Conservation (phyloP, 129 eudicot species). For the Flaveria bidentis region DNA sequence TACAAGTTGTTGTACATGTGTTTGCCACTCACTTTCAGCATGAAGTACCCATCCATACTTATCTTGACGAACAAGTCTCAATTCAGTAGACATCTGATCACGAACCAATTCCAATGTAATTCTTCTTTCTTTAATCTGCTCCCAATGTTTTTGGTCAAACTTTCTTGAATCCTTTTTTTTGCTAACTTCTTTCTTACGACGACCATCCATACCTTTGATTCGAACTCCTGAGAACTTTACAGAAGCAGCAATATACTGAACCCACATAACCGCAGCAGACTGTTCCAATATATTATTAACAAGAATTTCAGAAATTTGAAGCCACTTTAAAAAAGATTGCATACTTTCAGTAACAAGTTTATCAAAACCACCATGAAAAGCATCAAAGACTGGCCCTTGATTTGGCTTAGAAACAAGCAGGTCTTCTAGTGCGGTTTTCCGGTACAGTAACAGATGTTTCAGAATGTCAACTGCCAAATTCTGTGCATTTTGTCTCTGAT, state of each 20-base stretch:
- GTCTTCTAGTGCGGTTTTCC: constrained; percentile 81
- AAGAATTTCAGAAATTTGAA: constrained; percentile 57
- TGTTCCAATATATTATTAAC: constrained; percentile 81
- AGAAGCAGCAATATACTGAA: constrained; percentile 76
- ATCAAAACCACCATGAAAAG: constrained; percentile 93
- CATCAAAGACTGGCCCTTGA: constrained; percentile 72
- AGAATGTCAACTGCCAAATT: constrained; percentile 75
- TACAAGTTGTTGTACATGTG: constrained; percentile 88
- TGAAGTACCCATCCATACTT: constrained; percentile 99
- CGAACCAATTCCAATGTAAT: constrained; percentile 78
- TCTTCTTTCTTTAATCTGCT: constrained; percentile 85
- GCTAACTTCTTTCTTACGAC: constrained; percentile 74
- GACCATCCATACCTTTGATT: constrained; percentile 79
- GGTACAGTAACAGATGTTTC: constrained; percentile 82
- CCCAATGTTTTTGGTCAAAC: constrained; percentile 80
- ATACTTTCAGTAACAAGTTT: constrained; percentile 68
- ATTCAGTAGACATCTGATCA: constrained; percentile 80
- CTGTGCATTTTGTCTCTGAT: constrained; percentile 61
- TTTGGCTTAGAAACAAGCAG: constrained; percentile 72
- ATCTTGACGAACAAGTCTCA: constrained; percentile 94
- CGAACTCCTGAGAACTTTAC: constrained; percentile 85
- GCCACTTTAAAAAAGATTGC: constrained; percentile 75
- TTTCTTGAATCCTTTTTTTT: constrained; percentile 67
- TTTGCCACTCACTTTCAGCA: constrained; percentile 99
- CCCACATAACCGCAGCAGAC: constrained; percentile 78